Percentiles rank a stretch among this genome's conserved stretches.
Evolutionary conservation across 805 yeast species (phyloP).

Genomic region (Wickerhamomyces bovis): DNA sequence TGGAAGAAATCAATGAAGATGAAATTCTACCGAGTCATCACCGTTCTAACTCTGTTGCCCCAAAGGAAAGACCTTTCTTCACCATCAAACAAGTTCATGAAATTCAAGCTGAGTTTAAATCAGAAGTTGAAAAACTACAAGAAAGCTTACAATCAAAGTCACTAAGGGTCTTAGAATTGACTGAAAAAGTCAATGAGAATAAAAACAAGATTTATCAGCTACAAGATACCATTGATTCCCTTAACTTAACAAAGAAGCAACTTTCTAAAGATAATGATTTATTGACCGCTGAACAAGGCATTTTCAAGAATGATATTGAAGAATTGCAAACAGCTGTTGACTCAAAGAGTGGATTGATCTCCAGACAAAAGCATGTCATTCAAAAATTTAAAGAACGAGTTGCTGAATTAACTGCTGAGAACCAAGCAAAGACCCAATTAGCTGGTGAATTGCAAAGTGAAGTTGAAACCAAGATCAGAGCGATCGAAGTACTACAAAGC

Average conservation of each 20-base stretch:
- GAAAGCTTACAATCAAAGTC: conserved; percentile 17
- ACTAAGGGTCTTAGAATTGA: conserved; percentile 9
- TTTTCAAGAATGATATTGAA: conserved; percentile 16
- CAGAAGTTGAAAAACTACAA: conserved; percentile 18
- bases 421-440: conserved; percentile 7
- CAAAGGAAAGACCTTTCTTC: conserved; percentile 23
- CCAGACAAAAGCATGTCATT: conserved; percentile 13
- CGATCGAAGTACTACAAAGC: conserved; percentile 6
- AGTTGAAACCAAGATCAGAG: conserved; percentile 14
- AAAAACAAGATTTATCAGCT: conserved; percentile 16
- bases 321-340: conserved; percentile 9
- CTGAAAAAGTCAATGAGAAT: conserved; percentile 9
- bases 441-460: conserved; percentile 8
- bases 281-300: conserved; percentile 15
- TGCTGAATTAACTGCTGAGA: conserved; percentile 6
- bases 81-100: conserved; percentile 24
- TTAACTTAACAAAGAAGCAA: conserved; percentile 16
- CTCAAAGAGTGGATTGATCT: conserved; percentile 10
- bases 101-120: conserved; percentile 21
- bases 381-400: conserved; percentile 19
- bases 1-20: conserved; percentile 5
- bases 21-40: conserved; percentile 8
- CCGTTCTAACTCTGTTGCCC: conserved; percentile 6
- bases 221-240: conserved; percentile 15
- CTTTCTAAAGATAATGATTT: conserved; percentile 14